A percentile compares a stretch with the other conserved stretches of the same genome.
Evolutionary conservation across 2,329 filamentous ascomycete species (phyloP).

Genomic region (Dactylellina parvicollis): DNA sequence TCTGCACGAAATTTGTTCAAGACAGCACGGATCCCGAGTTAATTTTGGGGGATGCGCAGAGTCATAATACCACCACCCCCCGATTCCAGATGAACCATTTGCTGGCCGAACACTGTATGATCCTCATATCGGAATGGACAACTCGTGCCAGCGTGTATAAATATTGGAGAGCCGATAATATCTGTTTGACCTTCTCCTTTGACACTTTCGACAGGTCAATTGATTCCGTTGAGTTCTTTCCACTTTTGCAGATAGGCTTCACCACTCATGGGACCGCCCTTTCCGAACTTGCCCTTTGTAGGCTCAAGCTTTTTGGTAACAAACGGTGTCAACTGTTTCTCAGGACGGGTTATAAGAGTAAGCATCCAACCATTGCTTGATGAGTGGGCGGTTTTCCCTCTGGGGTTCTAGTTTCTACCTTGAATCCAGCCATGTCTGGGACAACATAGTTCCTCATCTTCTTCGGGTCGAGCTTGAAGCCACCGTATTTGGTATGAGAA

Average conservation of each 20-base stretch:
- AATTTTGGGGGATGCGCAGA: no score
- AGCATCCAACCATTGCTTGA: slow-evolving; percentile 50
- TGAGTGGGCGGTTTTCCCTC: background rate
- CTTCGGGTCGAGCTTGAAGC: slow-evolving; percentile 81
- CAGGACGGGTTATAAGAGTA: background rate
- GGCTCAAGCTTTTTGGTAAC: slow-evolving; percentile 71
- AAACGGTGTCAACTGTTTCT: slow-evolving; percentile 77
- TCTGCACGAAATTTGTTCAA: no score
- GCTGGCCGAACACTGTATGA: no score
- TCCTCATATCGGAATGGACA: no score
- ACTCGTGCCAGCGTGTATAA: no score
- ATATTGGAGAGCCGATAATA: background rate
- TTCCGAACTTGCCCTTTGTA: slow-evolving; percentile 66
- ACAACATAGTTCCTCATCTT: slow-evolving; percentile 93
- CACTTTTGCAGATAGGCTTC: slow-evolving; percentile 72
- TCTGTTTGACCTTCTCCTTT: slow-evolving; percentile 17
- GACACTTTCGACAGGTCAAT: slow-evolving; percentile 57
- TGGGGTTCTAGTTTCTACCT: slow-evolving; percentile 67
- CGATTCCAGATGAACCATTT: no score
- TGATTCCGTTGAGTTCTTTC: slow-evolving; percentile 73
- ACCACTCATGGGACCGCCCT: slow-evolving; percentile 70
- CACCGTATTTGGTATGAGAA: slow-evolving; percentile 81
- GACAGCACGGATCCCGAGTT: no score
- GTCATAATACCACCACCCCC: no score
- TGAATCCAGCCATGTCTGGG: slow-evolving; percentile 76